Conservation (phyloP, 78 protist genomes). For the Dictyostelium brefeldianum region DNA sequence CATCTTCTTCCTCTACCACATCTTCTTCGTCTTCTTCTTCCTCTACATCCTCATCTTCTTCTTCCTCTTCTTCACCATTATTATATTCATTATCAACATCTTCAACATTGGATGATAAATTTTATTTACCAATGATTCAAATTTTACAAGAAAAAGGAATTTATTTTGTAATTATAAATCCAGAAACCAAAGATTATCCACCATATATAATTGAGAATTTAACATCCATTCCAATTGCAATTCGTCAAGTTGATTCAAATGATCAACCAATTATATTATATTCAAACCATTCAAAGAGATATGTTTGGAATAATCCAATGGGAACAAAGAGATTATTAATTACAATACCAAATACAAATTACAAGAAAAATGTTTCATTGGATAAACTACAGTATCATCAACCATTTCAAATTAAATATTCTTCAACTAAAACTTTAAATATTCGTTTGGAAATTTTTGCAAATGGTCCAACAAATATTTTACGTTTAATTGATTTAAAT, state of each 20-base stretch:
- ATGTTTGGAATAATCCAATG: constrained; percentile 45
- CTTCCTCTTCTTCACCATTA: neutral
- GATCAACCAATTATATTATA: neutral
- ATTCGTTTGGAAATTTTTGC: constrained; percentile 34
- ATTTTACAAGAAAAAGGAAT: constrained; percentile 42
- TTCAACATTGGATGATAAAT: neutral
- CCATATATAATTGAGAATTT: constrained; percentile 59
- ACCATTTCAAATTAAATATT: neutral
- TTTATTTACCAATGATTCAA: constrained; percentile 55
- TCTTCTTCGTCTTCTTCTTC: neutral
- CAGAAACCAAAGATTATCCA: constrained; percentile 48
- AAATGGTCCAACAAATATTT: constrained; percentile 68
- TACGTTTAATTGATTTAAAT: constrained; percentile 44
- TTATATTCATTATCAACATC: neutral
- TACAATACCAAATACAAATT: constrained; percentile 29
- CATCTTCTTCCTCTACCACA: neutral
- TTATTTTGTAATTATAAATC: constrained; percentile 51
- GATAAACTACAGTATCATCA: constrained; percentile 41
- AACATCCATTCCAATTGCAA: neutral
- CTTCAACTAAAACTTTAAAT: neutral
- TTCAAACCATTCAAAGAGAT: constrained; percentile 24
- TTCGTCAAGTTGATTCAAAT: constrained; percentile 26
- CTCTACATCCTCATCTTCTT: neutral
- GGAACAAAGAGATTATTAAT: constrained; percentile 9
- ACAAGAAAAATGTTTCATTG: constrained; percentile 29